Percentiles rank a stretch among this genome's conserved stretches.
These are phyloP conservation scores for Sporormia fimetaria DNA, from an alignment of 495 filamentous ascomycete species.

Conservation along the genomic window DNA sequence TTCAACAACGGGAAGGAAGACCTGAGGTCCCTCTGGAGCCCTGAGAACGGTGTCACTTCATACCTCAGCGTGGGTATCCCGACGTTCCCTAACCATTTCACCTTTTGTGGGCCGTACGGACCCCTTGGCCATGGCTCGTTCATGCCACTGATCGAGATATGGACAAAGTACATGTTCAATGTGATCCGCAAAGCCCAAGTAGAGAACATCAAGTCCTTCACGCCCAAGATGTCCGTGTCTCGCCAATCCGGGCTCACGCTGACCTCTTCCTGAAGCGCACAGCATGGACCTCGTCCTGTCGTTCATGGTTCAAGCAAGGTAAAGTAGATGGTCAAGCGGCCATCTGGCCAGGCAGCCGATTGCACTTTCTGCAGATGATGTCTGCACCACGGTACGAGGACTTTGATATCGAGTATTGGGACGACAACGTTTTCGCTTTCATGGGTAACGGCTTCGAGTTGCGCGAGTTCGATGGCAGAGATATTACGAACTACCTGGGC, in stretches of 20 bases:
- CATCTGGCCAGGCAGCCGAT: conserved; percentile 35
- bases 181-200: conserved; percentile 29
- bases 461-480: conserved; percentile 32
- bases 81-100: conserved; percentile 31
- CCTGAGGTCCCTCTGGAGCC: conserved; percentile 28
- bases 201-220: conserved; percentile 32
- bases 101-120: conserved; percentile 31
- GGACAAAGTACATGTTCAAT: conserved; percentile 32
- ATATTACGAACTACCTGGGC: conserved; percentile 34
- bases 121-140: conserved; percentile 33
- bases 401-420: conserved; percentile 34
- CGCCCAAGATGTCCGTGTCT: conserved; percentile 21
- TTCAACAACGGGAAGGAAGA: conserved; percentile 27
- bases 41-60: conserved; percentile 21
- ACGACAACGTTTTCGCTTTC: conserved; percentile 33
- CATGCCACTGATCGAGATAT: conserved; percentile 33
- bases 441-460: conserved; percentile 37
- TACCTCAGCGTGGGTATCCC: conserved; percentile 30
- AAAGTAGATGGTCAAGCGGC: conserved; percentile 31
- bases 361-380: conserved; percentile 37
- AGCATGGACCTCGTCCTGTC: conserved; percentile 31
- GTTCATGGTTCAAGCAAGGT: conserved; percentile 36
- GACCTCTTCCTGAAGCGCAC: conserved; percentile 34
- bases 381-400: conserved; percentile 34
- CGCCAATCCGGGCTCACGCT: conserved; percentile 29